A percentile compares a stretch with the other conserved stretches of the same genome.
Conservation (phyloP, 352 stramenopile species). For the Sclerospora graminicola region DNA sequence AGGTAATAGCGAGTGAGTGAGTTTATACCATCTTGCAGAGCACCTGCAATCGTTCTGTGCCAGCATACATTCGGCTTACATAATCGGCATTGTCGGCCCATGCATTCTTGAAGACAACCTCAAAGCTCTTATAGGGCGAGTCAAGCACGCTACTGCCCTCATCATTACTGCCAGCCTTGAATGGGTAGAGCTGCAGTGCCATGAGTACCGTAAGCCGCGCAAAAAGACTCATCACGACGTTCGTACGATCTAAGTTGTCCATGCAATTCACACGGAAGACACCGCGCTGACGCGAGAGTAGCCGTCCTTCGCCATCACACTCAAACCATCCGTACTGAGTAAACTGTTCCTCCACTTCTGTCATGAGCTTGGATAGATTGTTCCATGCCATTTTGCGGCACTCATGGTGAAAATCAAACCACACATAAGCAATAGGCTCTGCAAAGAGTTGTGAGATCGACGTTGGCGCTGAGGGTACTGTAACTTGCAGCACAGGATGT, state of each 20-base stretch:
- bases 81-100: conserved; percentile 96
- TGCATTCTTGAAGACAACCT: conserved; percentile 75
- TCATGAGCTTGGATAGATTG: conserved; percentile 86
- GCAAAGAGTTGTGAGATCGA: conserved; percentile 56
- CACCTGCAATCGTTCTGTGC: conserved; percentile 87
- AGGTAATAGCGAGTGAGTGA: conserved; percentile 91
- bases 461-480: conserved; percentile 31
- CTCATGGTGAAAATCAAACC: conserved; percentile 98
- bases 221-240: conserved; percentile 79
- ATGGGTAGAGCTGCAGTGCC: conserved; percentile 72
- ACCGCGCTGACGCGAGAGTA: conserved; percentile 71
- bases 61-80: conserved; percentile 90
- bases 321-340: conserved; percentile 49
- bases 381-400: conserved; percentile 90
- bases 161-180: conserved; percentile 19
- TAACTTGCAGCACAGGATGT: conserved; percentile 8
- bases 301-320: conserved; percentile 28
- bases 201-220: conserved; percentile 69
- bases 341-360: conserved; percentile 80
- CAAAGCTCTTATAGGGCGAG: conserved; percentile 58
- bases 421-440: conserved; percentile 63
- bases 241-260: conserved; percentile 95
- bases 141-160: conserved; percentile 62
- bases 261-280: conserved; percentile 97
- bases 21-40: conserved; percentile 91